Percentiles rank a stretch among this genome's conserved stretches.
Evolutionary conservation across 2,329 filamentous ascomycete genomes (phyloP).

Genomic region (Torrubiella hemipterigena): DNA sequence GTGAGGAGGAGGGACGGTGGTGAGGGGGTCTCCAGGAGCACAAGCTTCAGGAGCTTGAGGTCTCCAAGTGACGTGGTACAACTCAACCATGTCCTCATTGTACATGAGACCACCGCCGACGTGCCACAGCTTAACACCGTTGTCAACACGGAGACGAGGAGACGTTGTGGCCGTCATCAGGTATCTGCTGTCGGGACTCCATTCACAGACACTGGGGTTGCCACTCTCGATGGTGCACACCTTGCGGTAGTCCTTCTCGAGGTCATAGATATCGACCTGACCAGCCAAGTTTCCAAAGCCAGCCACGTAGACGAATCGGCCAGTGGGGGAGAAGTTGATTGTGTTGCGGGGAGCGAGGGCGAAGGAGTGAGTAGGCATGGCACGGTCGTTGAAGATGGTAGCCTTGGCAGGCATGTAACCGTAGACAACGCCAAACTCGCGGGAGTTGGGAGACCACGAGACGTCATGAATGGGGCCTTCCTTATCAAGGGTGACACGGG

Average conservation of each 20-base stretch:
- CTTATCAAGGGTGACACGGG: constrained; percentile 84
- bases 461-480: constrained; percentile 97
- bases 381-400: constrained; percentile 90
- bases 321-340: constrained; percentile 86
- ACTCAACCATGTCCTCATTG: constrained; percentile 85
- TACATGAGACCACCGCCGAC: constrained; percentile 84
- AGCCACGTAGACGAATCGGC: constrained; percentile 84
- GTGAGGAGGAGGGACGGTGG: constrained; percentile 65
- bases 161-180: constrained; percentile 97
- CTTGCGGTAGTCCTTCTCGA: constrained; percentile 88
- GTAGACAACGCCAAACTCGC: constrained; percentile 95
- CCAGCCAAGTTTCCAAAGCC: constrained; percentile 96
- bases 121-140: constrained; percentile 92
- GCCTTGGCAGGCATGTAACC: constrained; percentile 99
- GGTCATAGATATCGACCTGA: constrained; percentile 94
- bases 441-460: constrained; percentile 94
- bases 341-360: constrained; percentile 84
- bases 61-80: constrained; percentile 85
- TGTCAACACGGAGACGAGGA: constrained; percentile 88
- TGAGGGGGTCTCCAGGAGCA: constrained; percentile 56
- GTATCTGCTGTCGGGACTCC: constrained; percentile 91
- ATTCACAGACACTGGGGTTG: constrained; percentile 92
- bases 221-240: constrained; percentile 88
- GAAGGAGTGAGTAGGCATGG: constrained; percentile 73
- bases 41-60: constrained; percentile 55